Evolutionary conservation across 331 rosid genomes (phyloP), one percentile per base, ranked within the genome.

Genomic region (Cydonia oblonga): DNA sequence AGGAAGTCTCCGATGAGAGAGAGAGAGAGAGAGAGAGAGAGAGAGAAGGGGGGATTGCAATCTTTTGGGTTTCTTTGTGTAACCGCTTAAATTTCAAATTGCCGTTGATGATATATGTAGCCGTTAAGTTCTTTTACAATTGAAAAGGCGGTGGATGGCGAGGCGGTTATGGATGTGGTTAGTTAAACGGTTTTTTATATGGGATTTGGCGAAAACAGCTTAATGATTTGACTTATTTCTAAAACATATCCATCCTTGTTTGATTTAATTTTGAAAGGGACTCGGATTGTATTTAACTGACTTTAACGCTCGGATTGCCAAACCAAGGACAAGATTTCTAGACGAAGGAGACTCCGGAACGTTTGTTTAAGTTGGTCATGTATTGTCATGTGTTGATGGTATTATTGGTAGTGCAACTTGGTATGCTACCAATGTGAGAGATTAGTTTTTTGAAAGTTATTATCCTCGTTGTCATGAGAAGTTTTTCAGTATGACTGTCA

Each of bases 231-330:
- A 56, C 22, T 52, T n/a, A 51, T 19, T 20, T 10, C n/a, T n/a
- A n/a, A n/a, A n/a, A n/a, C n/a, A n/a, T n/a, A n/a, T n/a, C n/a
- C n/a, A n/a, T n/a, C n/a, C n/a, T n/a, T n/a, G n/a, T n/a, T n/a
- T n/a, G n/a, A 51, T 19, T 20, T 10, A 75, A 86, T 71, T 68
- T 78, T 83, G 90, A 85, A 52, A 75, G 76, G 78, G 82, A 79
- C 86, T 71, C 33, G 38, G 5, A 73, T 65, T 52, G 79, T 51
- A 64, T 78, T 82, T 53, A 72, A 79, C 86, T 75, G 74, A 64
- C 85, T 72, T 54, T 35, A 35, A 35, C 12, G 40, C 9, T 35
- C 12, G 40, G 40, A 35, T 35, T 35, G 12, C 40, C 9, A 35
- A 35, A 35, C 40, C 9, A 35, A 12, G 40, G 40, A 35, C 40